These are phyloP conservation scores for Cephaloascus albidus DNA, from an alignment of 805 yeast species.

Conservation along the genomic window DNA sequence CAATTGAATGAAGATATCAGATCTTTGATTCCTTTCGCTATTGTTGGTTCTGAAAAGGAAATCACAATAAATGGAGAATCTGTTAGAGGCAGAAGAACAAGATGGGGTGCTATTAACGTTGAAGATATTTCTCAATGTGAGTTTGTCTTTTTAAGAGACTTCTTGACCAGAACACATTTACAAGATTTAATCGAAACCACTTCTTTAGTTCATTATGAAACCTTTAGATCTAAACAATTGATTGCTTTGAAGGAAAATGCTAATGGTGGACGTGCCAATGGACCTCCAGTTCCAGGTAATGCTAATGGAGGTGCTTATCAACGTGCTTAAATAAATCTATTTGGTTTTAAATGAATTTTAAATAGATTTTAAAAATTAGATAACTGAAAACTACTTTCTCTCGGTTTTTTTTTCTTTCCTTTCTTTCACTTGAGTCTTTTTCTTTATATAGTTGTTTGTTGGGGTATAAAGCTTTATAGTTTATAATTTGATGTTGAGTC, in stretches of 20 bases:
- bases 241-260: constrained; percentile 89
- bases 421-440: no score
- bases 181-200: constrained; percentile 96
- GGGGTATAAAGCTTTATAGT: no score
- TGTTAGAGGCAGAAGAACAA: constrained; percentile 84
- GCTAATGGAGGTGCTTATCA: background rate
- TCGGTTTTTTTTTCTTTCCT: no score
- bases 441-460: no score
- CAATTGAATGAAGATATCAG: constrained; percentile 69
- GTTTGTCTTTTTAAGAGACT: constrained; percentile 88
- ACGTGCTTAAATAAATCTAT: background rate
- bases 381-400: no score
- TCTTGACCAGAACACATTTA: constrained; percentile 88
- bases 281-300: constrained; percentile 6
- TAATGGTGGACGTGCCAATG: constrained; percentile 22
- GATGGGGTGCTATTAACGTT: constrained; percentile 89
- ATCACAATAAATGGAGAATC: constrained; percentile 68
- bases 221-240: constrained; percentile 88
- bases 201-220: constrained; percentile 78
- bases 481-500: no score
- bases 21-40: constrained; percentile 81
- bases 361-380: no score
- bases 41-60: constrained; percentile 82
- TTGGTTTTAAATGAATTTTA: no score
- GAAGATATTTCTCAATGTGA: constrained; percentile 95